These are phyloP conservation scores for Coemansia sp. DNA, from an alignment of 192 early-diverging fungal species.

Conservation along the genomic window DNA sequence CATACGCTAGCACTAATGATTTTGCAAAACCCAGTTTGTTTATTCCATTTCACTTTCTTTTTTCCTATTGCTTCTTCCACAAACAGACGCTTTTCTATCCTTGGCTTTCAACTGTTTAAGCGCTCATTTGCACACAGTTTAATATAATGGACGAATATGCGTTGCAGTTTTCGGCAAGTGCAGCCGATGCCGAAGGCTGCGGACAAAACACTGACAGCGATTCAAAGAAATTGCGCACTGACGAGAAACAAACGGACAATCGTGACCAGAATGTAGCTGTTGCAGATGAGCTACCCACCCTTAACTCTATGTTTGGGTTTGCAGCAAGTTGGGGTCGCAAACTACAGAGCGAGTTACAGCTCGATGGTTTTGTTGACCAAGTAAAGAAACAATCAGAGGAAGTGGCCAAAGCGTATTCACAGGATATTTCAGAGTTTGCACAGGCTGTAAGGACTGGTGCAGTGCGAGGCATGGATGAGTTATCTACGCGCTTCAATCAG, in stretches of 20 bases:
- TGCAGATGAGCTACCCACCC: slow-evolving; percentile 8
- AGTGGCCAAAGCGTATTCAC: slow-evolving; percentile 44
- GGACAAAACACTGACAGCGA: slow-evolving; percentile 10
- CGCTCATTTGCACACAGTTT: not conserved
- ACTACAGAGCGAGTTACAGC: slow-evolving; percentile 31
- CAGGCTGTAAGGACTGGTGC: slow-evolving; percentile 44
- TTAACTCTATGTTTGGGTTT: slow-evolving; percentile 42
- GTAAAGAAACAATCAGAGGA: slow-evolving; percentile 47
- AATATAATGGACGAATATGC: slow-evolving; percentile 38
- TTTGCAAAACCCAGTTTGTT: no score
- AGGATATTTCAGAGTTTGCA: slow-evolving; percentile 49
- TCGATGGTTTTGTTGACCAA: slow-evolving; percentile 39
- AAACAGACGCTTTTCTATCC: not conserved
- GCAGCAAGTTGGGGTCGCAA: slow-evolving; percentile 46
- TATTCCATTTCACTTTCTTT: not conserved
- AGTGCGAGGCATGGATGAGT: slow-evolving; percentile 32
- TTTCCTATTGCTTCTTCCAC: slow-evolving; percentile 3
- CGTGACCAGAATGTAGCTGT: not conserved
- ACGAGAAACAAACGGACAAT: slow-evolving; percentile 2
- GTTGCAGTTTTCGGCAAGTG: slow-evolving; percentile 35
- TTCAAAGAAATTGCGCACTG: not conserved
- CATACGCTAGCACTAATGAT: not conserved
- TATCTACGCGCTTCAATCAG: slow-evolving; percentile 33
- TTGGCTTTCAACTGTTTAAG: not conserved
- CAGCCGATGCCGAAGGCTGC: slow-evolving; percentile 45